A percentile compares a stretch with the other conserved stretches of the same genome.
Evolutionary conservation across 2,329 filamentous ascomycete species (phyloP).

Genomic region (Penicillium sp.): DNA sequence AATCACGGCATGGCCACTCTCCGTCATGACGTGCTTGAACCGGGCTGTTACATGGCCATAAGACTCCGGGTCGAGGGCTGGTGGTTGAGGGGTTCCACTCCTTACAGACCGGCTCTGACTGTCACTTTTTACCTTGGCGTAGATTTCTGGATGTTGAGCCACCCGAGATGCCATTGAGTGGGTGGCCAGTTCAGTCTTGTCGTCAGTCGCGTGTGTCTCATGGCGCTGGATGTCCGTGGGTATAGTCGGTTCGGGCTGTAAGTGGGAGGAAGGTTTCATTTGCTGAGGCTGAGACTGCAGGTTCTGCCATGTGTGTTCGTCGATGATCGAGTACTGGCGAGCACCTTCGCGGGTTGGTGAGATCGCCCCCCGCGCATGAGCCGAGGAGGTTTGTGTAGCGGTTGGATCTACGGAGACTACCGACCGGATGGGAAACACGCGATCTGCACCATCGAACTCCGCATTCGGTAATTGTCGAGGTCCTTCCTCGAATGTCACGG

Average conservation of each 20-base stretch:
- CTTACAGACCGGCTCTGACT: constrained; percentile 9
- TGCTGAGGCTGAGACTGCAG: constrained; percentile 19
- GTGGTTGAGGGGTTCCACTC: constrained; percentile 10
- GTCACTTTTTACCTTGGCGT: constrained; percentile 16
- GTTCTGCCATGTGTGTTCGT: constrained; percentile 29
- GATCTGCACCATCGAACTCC: constrained; percentile 49
- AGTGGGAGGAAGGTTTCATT: background rate
- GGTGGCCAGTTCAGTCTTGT: constrained; percentile 20
- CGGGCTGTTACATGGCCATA: constrained; percentile 66
- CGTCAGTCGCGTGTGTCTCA: constrained; percentile 15
- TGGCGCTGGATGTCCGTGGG: constrained; percentile 19
- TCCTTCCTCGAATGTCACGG: constrained; percentile 10
- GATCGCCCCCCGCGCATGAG: constrained; percentile 11
- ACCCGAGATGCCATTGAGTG: constrained; percentile 24
- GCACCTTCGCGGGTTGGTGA: constrained; percentile 29
- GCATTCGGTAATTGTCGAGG: constrained; percentile 6
- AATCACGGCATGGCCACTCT: constrained; percentile 78
- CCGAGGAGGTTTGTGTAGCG: constrained; percentile 38
- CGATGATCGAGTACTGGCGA: constrained; percentile 33
- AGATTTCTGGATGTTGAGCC: constrained; percentile 22
- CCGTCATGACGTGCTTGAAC: constrained; percentile 76
- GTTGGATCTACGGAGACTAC: constrained; percentile 69
- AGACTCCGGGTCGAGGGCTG: constrained; percentile 34
- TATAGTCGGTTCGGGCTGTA: constrained; percentile 4
- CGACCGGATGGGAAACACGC: constrained; percentile 81